Evolutionary conservation across 2,329 filamentous ascomycete species (phyloP).

Genomic region (Karstenula rhodostoma): DNA sequence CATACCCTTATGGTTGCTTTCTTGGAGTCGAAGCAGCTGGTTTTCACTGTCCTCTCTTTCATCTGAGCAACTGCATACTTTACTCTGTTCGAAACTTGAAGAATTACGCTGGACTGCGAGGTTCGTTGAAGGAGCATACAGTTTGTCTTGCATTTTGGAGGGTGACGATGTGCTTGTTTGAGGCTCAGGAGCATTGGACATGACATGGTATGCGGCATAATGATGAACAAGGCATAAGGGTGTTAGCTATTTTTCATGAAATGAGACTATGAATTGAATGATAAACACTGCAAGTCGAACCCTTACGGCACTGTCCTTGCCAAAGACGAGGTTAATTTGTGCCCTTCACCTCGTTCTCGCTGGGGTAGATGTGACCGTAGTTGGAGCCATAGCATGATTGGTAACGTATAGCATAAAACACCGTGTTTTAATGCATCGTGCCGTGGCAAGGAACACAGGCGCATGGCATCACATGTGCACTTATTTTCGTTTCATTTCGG

Average conservation of each 20-base stretch:
- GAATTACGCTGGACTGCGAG: conserved; percentile 35
- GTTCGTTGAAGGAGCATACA: conserved; percentile 9
- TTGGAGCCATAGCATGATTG: no score
- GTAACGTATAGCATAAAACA: no score
- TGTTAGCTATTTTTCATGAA: no score
- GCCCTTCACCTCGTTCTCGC: no score
- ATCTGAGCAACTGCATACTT: conserved; percentile 7
- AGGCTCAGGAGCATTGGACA: background rate
- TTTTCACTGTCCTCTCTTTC: conserved; percentile 22
- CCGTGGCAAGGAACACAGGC: no score
- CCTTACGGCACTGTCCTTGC: no score
- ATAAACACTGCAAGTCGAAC: background rate
- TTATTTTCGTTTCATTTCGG: no score
- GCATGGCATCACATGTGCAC: no score
- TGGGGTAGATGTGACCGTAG: no score
- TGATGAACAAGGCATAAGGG: no score
- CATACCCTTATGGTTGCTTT: conserved; percentile 37
- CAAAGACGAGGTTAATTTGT: no score
- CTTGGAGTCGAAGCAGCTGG: background rate
- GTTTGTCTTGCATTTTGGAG: background rate
- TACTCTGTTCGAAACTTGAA: conserved; percentile 23
- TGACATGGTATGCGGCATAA: background rate
- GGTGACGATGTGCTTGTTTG: background rate
- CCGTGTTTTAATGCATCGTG: no score
- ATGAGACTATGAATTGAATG: background rate